phyloP scores from a whole-genome alignment of 352 stramenopile genomes.

The Phytophthora citricola region DNA sequence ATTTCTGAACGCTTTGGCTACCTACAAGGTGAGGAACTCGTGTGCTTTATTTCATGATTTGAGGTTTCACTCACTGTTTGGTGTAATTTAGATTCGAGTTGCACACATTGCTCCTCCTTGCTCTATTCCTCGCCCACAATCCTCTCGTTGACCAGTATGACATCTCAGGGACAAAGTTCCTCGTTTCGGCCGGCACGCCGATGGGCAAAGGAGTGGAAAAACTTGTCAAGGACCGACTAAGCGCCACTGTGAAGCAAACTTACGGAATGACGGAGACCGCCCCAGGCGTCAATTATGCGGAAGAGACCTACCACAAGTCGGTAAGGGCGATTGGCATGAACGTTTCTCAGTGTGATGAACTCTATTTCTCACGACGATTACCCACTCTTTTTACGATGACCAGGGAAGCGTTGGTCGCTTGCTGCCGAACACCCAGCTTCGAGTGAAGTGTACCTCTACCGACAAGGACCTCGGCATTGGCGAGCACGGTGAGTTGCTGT shows the following conservation, averaged over 20 bases:
- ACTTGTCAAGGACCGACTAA: constrained; percentile 70
- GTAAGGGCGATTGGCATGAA: constrained; percentile 14
- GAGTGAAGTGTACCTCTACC: constrained; percentile 54
- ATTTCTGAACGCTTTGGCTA: constrained; percentile 87
- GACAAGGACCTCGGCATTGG: constrained; percentile 47
- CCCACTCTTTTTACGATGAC: not conserved
- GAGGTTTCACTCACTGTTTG: not conserved
- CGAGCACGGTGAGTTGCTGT: constrained; percentile 81
- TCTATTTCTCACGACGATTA: not conserved
- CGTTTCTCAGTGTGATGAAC: not conserved
- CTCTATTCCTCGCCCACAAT: constrained; percentile 87
- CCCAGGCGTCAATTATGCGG: constrained; percentile 41
- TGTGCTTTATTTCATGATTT: not conserved
- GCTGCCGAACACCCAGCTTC: constrained; percentile 64
- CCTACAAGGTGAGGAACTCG: constrained; percentile 50
- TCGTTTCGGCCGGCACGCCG: constrained; percentile 88
- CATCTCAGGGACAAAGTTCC: constrained; percentile 73
- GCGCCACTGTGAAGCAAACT: constrained; percentile 50
- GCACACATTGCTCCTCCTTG: constrained; percentile 90
- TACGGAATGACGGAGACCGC: constrained; percentile 76
- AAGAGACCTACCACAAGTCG: constrained; percentile 35
- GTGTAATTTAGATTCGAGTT: constrained; percentile 36
- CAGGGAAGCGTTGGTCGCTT: constrained; percentile 59
- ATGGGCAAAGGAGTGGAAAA: constrained; percentile 83
- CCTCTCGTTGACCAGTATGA: constrained; percentile 93